Evolutionary conservation across 1,284 basidiomycete species (phyloP), one percentile per base, ranked within the genome.

Genomic region (Cryptococcus amylolentus): DNA sequence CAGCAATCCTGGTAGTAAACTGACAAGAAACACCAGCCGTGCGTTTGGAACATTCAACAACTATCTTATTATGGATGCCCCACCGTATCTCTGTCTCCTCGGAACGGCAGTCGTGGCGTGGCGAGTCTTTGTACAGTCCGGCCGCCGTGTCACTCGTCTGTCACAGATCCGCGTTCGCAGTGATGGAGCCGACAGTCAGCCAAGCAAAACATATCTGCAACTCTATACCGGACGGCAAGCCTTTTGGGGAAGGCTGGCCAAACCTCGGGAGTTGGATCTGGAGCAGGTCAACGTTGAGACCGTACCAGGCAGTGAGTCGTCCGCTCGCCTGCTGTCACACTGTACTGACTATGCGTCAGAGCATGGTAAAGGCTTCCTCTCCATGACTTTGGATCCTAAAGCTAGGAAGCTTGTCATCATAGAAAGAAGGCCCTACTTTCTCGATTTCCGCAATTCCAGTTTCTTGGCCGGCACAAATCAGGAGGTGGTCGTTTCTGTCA

Each of bases 401-500:
- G 27, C 27, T 16, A 46, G n/a, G 7, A 46, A 46, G 23, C 27
- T 23, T 26, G 10, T 18, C 4, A 27, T 49, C n/a, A 27, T 55
- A 10, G 57, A 58, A 26, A 18, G 48, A 3, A 31, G 26, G n/a
- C 58, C 62, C 14, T 64, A 64, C 46, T 52, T 54, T n/a, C 31
- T 64, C 35, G 60, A 64, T 39, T 58, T 59, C 40, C 51, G 53
- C 18, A 51, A 52, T n/a, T 52, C 48, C 9, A 47, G 49, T 6
- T 38, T 49, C 23, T 27, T 54, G 14, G 49, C 52, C n/a, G 55
- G 43, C 13, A 41, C 55, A 28, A 56, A 52, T n/a, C 44, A 64
- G 48, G 63, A 64, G 38, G 52, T 62, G 9, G 57, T 64, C 3
- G 37, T 60, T 23, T 62, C 60, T n/a, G n/a, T 57, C 23, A 61